These are phyloP conservation scores for Daldinia sp. DNA, from an alignment of 2,329 filamentous ascomycete genomes.

Conservation along the genomic window DNA sequence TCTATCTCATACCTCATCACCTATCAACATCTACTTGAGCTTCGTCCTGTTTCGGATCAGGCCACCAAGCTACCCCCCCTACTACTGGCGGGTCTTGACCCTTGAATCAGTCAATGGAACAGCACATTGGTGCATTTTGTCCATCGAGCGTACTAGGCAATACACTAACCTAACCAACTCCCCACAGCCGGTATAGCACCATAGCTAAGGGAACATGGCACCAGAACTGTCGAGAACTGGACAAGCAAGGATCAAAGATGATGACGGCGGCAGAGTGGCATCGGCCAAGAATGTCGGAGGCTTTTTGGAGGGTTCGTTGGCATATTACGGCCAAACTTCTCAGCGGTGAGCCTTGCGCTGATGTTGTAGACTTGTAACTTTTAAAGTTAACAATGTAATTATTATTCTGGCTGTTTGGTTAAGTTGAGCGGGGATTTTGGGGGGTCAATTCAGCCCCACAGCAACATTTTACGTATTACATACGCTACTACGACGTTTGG, in stretches of 20 bases:
- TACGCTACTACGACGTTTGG: no score
- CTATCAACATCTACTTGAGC: no score
- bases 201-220: slow-evolving; percentile 8
- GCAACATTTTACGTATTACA: background rate
- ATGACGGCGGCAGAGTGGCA: slow-evolving; percentile 14
- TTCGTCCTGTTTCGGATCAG: slow-evolving; percentile 21
- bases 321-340: slow-evolving; percentile 13
- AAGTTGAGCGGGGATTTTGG: background rate
- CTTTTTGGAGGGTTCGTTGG: slow-evolving; percentile 9
- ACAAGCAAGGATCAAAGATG: slow-evolving; percentile 17
- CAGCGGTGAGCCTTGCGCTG: slow-evolving; percentile 29
- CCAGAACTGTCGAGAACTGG: slow-evolving; percentile 23
- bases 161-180: slow-evolving; percentile 1
- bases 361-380: slow-evolving; percentile 17
- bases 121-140: background rate
- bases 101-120: slow-evolving; percentile 14
- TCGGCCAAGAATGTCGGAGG: slow-evolving; percentile 17
- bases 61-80: slow-evolving; percentile 13
- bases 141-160: background rate
- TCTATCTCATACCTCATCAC: background rate
- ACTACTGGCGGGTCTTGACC: slow-evolving; percentile 7
- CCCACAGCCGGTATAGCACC: slow-evolving; percentile 20
- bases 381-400: background rate
- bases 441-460: slow-evolving; percentile 17
- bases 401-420: slow-evolving; percentile 1